Percentiles rank a stretch among this genome's conserved stretches.
Evolutionary conservation across 2,329 filamentous ascomycete genomes (phyloP).

Genomic region (Didymellaceae sp.): DNA sequence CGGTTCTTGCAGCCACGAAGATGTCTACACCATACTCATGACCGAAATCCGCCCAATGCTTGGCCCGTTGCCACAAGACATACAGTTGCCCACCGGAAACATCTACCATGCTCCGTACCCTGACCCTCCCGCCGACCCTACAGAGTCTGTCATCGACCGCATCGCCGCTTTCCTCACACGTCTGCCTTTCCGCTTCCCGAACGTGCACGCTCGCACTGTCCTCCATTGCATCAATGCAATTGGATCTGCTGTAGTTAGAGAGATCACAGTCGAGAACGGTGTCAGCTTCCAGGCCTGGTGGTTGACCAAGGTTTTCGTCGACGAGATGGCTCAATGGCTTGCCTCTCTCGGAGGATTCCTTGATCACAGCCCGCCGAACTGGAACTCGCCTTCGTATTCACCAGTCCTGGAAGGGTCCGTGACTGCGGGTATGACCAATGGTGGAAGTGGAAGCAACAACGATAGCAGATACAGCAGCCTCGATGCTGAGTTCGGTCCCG

Average conservation of each 20-base stretch:
- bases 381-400: constrained; percentile 34
- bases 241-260: constrained; percentile 78
- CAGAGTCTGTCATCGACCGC: constrained; percentile 71
- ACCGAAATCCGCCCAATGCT: constrained; percentile 73
- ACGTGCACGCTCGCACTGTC: constrained; percentile 74
- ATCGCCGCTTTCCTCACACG: constrained; percentile 77
- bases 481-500: constrained; percentile 45
- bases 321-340: constrained; percentile 91
- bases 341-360: constrained; percentile 91
- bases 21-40: constrained; percentile 62
- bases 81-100: constrained; percentile 68
- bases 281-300: constrained; percentile 90
- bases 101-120: constrained; percentile 40
- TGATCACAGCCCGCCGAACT: constrained; percentile 53
- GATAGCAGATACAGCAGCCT: constrained; percentile 49
- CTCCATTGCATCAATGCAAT: constrained; percentile 78
- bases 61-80: constrained; percentile 69
- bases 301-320: constrained; percentile 94
- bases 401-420: constrained; percentile 41
- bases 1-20: constrained; percentile 58
- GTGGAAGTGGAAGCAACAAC: constrained; percentile 47
- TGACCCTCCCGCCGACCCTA: constrained; percentile 34
- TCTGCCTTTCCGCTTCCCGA: constrained; percentile 74
- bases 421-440: constrained; percentile 40
- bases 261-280: constrained; percentile 78